phyloP scores from a whole-genome alignment of 192 early-diverging fungal genomes.

The Gigaspora rosea region DNA sequence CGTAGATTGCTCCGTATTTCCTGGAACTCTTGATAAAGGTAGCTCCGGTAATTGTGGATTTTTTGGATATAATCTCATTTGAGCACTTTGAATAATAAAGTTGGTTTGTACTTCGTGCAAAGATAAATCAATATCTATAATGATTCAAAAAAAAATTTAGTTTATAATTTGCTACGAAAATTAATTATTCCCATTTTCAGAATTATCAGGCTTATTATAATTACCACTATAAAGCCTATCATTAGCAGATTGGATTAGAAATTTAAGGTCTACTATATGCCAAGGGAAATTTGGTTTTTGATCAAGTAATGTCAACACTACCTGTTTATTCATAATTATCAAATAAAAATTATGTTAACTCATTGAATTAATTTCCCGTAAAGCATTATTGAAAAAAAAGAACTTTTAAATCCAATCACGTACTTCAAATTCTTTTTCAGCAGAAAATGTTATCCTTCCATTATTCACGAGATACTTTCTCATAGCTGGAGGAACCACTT shows the following conservation, averaged over 20 bases:
- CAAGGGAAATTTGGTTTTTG: neutral
- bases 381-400: no score
- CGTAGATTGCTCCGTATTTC: neutral
- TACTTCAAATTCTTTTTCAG: slow-evolving; percentile 74
- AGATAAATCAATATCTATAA: slow-evolving; percentile 3
- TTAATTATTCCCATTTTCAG: neutral
- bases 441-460: slow-evolving; percentile 74
- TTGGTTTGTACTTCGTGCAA: neutral
- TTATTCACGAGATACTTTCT: slow-evolving; percentile 55
- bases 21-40: neutral
- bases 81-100: neutral
- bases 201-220: neutral
- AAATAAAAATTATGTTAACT: neutral
- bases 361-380: neutral
- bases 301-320: neutral
- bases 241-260: slow-evolving; percentile 8
- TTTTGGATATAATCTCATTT: neutral
- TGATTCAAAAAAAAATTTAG: neutral
- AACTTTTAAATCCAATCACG: neutral
- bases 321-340: slow-evolving; percentile 13
- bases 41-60: neutral
- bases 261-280: slow-evolving; percentile 11
- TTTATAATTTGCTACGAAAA: neutral
- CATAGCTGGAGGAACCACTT: slow-evolving; percentile 72
- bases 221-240: slow-evolving; percentile 14